Evolutionary conservation across 164 flowering plant species (phyloP).

Genomic region (Malania oleifera): DNA sequence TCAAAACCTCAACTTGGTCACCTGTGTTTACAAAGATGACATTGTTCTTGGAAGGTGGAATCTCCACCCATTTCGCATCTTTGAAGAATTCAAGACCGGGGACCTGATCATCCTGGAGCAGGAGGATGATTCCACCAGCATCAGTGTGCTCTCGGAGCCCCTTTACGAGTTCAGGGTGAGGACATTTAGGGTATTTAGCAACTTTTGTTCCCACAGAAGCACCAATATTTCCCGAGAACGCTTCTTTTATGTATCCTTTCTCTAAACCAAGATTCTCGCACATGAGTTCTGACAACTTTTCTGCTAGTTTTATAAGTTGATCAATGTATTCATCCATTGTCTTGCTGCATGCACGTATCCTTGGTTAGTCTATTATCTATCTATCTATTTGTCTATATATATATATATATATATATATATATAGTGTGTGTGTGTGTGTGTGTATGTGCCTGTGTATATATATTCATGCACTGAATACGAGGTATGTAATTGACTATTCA

Average conservation of each 20-base stretch:
- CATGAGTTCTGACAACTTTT: constrained; percentile 60
- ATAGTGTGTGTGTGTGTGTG: too few species aligned
- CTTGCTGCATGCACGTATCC: constrained; percentile 32
- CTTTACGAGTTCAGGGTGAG: constrained; percentile 57
- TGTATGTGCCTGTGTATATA: too few species aligned
- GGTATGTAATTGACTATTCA: too few species aligned
- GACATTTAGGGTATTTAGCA: constrained; percentile 67
- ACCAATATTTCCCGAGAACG: constrained; percentile 45
- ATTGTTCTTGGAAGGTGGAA: constrained; percentile 63
- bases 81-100: constrained; percentile 67
- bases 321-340: constrained; percentile 50
- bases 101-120: constrained; percentile 84
- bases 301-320: constrained; percentile 51
- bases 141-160: constrained; percentile 85
- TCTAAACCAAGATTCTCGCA: constrained; percentile 73
- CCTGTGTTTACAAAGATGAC: constrained; percentile 66
- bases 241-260: constrained; percentile 37
- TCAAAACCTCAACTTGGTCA: constrained; percentile 67
- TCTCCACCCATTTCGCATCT: constrained; percentile 66
- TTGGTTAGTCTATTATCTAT: constrained; percentile 1
- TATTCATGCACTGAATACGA: too few species aligned
- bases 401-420: too few species aligned
- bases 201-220: constrained; percentile 78
- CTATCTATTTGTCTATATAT: too few species aligned
- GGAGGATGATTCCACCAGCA: constrained; percentile 77